These are phyloP conservation scores for Aspergillus ostianus DNA, from an alignment of 495 filamentous ascomycete species.

Conservation along the genomic window DNA sequence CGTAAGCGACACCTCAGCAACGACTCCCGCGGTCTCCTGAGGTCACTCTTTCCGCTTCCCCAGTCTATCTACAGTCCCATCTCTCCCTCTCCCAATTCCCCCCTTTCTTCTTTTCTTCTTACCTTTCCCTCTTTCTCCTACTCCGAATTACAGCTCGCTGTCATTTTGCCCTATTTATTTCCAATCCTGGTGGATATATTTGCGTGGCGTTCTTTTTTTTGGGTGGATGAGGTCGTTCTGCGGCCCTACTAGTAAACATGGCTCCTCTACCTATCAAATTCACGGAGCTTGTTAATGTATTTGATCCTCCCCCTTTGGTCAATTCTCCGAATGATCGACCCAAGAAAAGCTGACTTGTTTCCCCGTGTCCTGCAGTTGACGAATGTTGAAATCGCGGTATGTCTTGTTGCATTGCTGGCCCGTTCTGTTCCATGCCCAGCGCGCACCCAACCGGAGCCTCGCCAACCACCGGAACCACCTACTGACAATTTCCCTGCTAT, in stretches of 20 bases:
- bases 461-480: conserved; percentile 16
- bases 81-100: conserved; percentile 28
- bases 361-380: conserved; percentile 55
- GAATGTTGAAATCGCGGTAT: conserved; percentile 76
- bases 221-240: conserved; percentile 50
- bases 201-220: conserved; percentile 43
- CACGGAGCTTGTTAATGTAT: conserved; percentile 86
- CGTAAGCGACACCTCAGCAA: conserved; percentile 52
- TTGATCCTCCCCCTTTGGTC: conserved; percentile 23
- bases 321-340: background rate
- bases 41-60: conserved; percentile 35
- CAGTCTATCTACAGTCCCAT: conserved; percentile 22
- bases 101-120: conserved; percentile 18
- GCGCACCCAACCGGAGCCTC: conserved; percentile 6
- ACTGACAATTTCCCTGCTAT: conserved; percentile 38
- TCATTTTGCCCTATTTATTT: conserved; percentile 27
- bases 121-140: conserved; percentile 17
- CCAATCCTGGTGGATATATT: conserved; percentile 29
- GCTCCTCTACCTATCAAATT: conserved; percentile 90
- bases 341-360: conserved; percentile 25
- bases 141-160: conserved; percentile 18
- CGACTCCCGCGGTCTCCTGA: conserved; percentile 42
- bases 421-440: conserved; percentile 13
- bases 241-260: conserved; percentile 55
- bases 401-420: conserved; percentile 31